Evolutionary conservation across 1,284 basidiomycete species (phyloP), one percentile per base, ranked within the genome.

Genomic region (Neonothopanus nambi): DNA sequence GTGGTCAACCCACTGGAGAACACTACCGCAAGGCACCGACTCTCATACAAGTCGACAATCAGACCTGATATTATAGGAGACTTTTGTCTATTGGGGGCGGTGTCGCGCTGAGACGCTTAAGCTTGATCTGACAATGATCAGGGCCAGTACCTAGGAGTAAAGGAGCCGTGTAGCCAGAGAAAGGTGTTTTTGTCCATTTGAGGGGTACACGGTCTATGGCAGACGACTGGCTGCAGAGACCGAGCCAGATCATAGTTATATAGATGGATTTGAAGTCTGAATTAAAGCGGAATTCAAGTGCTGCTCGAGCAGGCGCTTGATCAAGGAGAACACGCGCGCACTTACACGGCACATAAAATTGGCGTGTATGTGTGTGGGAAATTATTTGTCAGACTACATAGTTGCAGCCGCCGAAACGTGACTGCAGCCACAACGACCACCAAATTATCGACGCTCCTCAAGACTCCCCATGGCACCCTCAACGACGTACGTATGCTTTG

Each of bases 391-490:
- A 76, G 63, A 74, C 76, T 77, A 59, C 75, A 74, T 56, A 76
- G 74, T 66, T 55, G 62, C 40, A 76, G 74, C 75, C 74, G 75
- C 75, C 59, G 45, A 26, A n/a, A 26, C 9, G n/a, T 18, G 28
- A 41, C 38, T 45, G 30, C 30, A 33, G 21, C 23, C 30, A 17
- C 26, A 36, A 30, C 24, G 40, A 40, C 20, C 26, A 30, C 17
- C 44, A 42, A 36, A 35, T 45, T 17, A 43, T 21, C 46, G 45
- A 44, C 55, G 46, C 47, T 52, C 77, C 69, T 79, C 79, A 79
- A 80, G 75, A 77, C 71, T 65, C 61, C 36, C 57, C 67, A 87
- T 86, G 84, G 79, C 84, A 63, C 78, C 82, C 64, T 81, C 84
- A 65, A 85, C 84, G 64, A 85, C 84, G 84, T 86, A 74, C 65